Base-by-base conservation (phyloP, 257 asterid species). In the Solanum virginianum region DNA sequence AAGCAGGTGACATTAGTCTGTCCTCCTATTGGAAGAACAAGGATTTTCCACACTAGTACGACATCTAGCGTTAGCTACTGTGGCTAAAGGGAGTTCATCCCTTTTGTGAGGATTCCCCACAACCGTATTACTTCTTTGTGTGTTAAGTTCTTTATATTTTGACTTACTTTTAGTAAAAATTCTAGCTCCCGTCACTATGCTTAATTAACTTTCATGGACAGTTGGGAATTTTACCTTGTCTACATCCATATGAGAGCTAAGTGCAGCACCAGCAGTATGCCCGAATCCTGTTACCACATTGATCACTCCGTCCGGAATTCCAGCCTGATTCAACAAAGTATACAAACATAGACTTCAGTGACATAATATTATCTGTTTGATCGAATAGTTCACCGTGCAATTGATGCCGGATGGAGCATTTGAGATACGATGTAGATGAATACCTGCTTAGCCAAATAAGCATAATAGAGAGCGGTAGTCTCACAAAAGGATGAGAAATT, bases 401-500 rank as follows among this genome's bases (percentile, higher is more conserved):
- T 14, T 17, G 20, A 29, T 7, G n/a, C 3, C 45, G 6, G 45
- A 66, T 32, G 74, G 74, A 39, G 47, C 74, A 66, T 66, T 66
- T 32, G 74, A 66, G 47, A n/a, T 29, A 26, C 45, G 7, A n/a
- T 32, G 13, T 0, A 15, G 22, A 68, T 68, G 75, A 66, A 32
- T 13, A 90, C 87, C 85, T 62, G 77, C 83, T 89, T 89, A 14
- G 91, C 86, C 15, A 89, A 69, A 74, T 89, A 90, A 81, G 90
- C 89, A 65, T 89, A 89, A 85, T 70, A 89, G n/a, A 89, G 90
- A 60, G 91, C 91, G 0, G 91, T 87, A 2, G 95, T 87, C 13
- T 89, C 92, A 6, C 90, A 87, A 71, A 85, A 91, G 71, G 95
- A 93, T 7, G 97, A 89, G 62, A 56, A 88, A 83, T 84, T 96